phyloP scores from a whole-genome alignment of 768 basidiomycete genomes.

The Imleria badia region DNA sequence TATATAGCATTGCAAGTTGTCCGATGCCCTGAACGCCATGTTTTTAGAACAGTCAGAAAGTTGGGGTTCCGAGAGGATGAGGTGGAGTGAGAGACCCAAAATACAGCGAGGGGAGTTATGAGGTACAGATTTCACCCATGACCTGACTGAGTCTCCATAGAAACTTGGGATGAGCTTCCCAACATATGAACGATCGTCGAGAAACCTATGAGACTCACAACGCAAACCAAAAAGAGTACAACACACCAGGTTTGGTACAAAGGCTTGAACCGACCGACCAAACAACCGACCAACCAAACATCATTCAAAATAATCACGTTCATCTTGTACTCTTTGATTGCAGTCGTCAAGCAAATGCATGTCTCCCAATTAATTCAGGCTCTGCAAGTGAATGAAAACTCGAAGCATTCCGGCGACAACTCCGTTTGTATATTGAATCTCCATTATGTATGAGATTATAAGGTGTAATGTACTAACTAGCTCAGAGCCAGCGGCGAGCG shows the following conservation, averaged over 20 bases:
- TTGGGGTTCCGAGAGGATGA: not conserved
- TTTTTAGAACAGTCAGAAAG: not conserved
- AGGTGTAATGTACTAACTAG: constrained; percentile 15
- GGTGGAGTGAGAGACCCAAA: not conserved
- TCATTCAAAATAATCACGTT: no score
- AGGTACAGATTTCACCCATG: not conserved
- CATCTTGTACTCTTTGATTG: not conserved
- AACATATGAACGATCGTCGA: not conserved
- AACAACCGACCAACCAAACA: no score
- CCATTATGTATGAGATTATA: constrained; percentile 27
- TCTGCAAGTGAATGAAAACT: not conserved
- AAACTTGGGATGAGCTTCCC: constrained; percentile 7
- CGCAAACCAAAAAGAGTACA: constrained; percentile 4
- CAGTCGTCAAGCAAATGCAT: not conserved
- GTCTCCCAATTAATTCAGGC: not conserved
- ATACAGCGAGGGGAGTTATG: not conserved
- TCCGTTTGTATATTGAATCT: constrained; percentile 1
- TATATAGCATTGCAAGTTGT: constrained; percentile 48
- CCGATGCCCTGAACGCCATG: constrained; percentile 36
- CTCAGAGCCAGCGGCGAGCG: constrained; percentile 9
- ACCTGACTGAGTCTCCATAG: constrained; percentile 15
- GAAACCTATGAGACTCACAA: constrained; percentile 9
- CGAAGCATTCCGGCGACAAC: not conserved
- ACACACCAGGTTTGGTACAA: constrained; percentile 11
- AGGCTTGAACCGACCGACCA: no score